A percentile compares a stretch with the other conserved stretches of the same genome.
Evolutionary conservation across 78 protist species (phyloP).

Genomic region (Cavenderia fasciculata): DNA sequence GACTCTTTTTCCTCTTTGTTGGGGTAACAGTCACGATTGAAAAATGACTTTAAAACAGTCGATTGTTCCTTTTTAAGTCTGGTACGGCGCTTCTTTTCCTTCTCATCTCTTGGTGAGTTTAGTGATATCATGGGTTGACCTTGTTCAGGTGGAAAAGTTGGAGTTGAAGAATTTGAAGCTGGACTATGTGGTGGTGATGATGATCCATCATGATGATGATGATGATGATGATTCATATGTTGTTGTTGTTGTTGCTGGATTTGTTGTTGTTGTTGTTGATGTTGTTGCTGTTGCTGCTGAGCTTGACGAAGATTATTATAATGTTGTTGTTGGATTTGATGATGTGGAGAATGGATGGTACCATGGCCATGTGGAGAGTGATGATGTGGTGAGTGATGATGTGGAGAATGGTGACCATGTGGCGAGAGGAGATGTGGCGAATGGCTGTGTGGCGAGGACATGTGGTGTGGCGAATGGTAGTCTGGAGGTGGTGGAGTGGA

Average conservation of each 20-base stretch:
- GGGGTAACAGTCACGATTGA: constrained; percentile 58
- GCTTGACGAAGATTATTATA: not conserved
- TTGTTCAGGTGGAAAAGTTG: no score
- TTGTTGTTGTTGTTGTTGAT: not conserved
- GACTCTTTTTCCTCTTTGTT: constrained; percentile 66
- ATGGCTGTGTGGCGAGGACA: not conserved
- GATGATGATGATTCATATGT: not conserved
- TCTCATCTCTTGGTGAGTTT: not conserved
- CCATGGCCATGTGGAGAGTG: not conserved
- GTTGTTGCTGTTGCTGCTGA: not conserved
- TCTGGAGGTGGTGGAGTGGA: constrained; percentile 18
- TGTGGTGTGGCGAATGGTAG: not conserved
- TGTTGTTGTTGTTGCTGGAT: not conserved
- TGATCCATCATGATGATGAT: not conserved
- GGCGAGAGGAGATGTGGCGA: not conserved
- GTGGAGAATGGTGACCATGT: not conserved
- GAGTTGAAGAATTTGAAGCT: not conserved
- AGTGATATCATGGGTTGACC: no score
- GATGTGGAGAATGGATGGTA: not conserved
- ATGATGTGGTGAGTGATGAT: constrained; percentile 4
- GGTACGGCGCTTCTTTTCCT: constrained; percentile 61
- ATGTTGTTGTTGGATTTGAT: not conserved
- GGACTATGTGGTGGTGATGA: constrained; percentile 8
- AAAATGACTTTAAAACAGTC: constrained; percentile 18
- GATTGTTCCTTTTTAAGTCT: constrained; percentile 68